phyloP scores from a whole-genome alignment of 805 yeast species.

The Zygoascus flipseniorum region DNA sequence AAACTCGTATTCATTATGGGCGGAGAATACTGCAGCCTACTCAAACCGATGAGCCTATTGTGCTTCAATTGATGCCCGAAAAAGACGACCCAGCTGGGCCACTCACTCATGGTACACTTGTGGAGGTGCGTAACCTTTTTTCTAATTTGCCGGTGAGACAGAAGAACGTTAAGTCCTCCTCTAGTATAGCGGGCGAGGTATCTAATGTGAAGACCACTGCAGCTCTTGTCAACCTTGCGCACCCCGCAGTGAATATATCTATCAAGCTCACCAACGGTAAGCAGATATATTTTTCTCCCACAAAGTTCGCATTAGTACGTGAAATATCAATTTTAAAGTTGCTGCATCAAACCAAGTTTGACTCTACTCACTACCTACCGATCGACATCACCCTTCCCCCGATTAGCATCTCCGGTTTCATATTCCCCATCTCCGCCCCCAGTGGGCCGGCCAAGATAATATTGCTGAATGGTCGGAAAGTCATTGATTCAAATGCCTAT shows the following conservation, averaged over 20 bases:
- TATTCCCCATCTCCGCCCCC: not conserved
- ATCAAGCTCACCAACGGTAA: not conserved
- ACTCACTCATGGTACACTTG: constrained; percentile 14
- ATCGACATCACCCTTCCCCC: not conserved
- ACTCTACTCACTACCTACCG: not conserved
- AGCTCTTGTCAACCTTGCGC: constrained; percentile 1
- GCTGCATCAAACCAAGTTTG: not conserved
- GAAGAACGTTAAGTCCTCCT: not conserved
- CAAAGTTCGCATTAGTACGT: not conserved
- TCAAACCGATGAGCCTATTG: not conserved
- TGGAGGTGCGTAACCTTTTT: constrained; percentile 17
- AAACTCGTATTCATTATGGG: constrained; percentile 9
- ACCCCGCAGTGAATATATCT: constrained; percentile 3
- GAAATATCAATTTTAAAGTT: not conserved
- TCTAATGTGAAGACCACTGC: constrained; percentile 4
- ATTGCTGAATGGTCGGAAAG: not conserved
- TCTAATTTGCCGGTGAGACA: constrained; percentile 20
- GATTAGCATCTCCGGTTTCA: not conserved
- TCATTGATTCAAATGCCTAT: not conserved
- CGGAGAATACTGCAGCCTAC: constrained; percentile 1
- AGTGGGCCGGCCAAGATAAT: not conserved
- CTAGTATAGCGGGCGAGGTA: not conserved
- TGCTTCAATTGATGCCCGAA: not conserved
- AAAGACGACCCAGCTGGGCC: not conserved
- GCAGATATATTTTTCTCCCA: not conserved